phyloP scores from a whole-genome alignment of 768 basidiomycete genomes.

The Exidia glandulosa region DNA sequence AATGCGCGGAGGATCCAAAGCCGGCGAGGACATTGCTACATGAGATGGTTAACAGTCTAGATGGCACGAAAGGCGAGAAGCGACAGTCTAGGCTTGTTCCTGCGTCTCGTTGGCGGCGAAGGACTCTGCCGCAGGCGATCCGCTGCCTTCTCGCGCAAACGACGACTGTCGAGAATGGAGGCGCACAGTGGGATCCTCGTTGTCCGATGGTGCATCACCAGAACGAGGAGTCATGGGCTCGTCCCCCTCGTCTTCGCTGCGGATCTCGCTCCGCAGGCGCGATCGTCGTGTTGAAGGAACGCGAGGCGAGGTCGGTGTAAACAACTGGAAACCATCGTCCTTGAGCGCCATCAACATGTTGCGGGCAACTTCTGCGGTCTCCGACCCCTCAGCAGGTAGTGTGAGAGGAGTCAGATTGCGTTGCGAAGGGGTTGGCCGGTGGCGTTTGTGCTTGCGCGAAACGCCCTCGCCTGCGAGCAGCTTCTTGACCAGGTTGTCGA shows the following conservation, averaged over 20 bases:
- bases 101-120: neutral
- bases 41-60: neutral
- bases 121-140: neutral
- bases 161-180: neutral
- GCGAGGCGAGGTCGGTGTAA: conserved; percentile 36
- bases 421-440: conserved; percentile 2
- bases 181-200: neutral
- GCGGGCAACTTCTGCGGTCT: conserved; percentile 50
- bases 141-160: neutral
- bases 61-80: neutral
- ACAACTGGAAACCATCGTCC: conserved; percentile 48
- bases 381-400: conserved; percentile 7
- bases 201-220: neutral
- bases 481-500: conserved; percentile 64
- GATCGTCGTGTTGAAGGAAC: conserved; percentile 18
- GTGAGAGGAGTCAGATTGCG: neutral
- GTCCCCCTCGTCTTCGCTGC: neutral
- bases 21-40: neutral
- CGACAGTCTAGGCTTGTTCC: neutral
- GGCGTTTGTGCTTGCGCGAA: neutral
- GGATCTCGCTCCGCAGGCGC: conserved; percentile 16
- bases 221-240: neutral
- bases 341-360: conserved; percentile 69
- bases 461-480: conserved; percentile 60
- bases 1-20: neutral